Evolutionary conservation across 495 filamentous ascomycete species (phyloP).

Genomic region (Bryoglossum gracile): DNA sequence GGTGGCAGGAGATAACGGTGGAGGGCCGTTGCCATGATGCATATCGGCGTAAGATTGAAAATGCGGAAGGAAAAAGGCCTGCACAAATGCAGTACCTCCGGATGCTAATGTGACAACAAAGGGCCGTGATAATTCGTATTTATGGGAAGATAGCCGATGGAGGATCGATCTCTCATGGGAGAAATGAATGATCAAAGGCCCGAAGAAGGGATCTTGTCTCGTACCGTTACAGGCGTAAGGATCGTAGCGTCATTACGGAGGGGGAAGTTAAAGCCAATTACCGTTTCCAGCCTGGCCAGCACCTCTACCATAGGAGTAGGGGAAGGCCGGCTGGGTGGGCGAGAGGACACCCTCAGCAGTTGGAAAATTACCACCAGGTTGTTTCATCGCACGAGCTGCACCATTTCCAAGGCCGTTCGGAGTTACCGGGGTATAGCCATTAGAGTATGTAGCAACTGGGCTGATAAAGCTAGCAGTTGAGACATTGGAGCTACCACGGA

Average conservation of each 20-base stretch:
- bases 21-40: conserved; percentile 12
- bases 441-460: conserved; percentile 15
- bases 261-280: conserved; percentile 20
- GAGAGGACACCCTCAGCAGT: conserved; percentile 10
- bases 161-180: conserved; percentile 3
- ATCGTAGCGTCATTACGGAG: conserved; percentile 26
- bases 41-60: conserved; percentile 19
- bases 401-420: conserved; percentile 14
- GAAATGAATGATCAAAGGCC: conserved; percentile 8
- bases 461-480: conserved; percentile 11
- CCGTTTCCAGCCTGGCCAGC: conserved; percentile 16
- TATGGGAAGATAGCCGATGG: conserved; percentile 26
- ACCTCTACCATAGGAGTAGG: conserved; percentile 19
- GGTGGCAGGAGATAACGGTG: conserved; percentile 13
- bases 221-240: conserved; percentile 29
- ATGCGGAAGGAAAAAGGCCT: conserved; percentile 15
- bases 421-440: conserved; percentile 17
- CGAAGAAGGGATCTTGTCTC: conserved; percentile 24
- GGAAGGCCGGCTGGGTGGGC: conserved; percentile 9
- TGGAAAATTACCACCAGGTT: conserved; percentile 13
- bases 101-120: conserved; percentile 25
- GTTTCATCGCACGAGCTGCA: conserved; percentile 9
- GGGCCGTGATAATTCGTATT: conserved; percentile 28
- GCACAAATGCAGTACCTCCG: conserved; percentile 9
- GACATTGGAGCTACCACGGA: conserved; percentile 20